Conservation (phyloP, 2,329 filamentous ascomycete species). For the Venturia nashicola region DNA sequence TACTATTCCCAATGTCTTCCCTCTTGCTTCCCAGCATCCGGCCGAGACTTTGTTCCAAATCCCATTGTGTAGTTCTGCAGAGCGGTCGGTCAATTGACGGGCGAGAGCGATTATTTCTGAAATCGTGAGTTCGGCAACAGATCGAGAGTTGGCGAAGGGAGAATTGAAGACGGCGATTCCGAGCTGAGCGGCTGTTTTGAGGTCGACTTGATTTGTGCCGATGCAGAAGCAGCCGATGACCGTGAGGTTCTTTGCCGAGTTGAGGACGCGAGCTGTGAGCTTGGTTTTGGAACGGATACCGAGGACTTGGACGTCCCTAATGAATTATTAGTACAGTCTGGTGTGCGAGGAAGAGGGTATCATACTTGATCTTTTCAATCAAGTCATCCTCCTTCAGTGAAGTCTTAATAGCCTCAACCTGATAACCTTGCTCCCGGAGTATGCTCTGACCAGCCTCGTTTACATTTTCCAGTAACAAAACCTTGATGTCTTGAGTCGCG, state of each 20-base stretch:
- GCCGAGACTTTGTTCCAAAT: conserved; percentile 97
- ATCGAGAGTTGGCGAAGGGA: conserved; percentile 94
- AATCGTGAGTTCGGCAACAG: conserved; percentile 92
- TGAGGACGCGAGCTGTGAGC: conserved; percentile 71
- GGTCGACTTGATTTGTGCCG: conserved; percentile 89
- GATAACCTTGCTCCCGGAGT: conserved; percentile 75
- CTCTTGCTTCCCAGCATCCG: conserved; percentile 95
- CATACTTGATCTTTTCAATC: conserved; percentile 85
- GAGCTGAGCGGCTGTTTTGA: conserved; percentile 67
- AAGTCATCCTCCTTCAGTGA: conserved; percentile 86
- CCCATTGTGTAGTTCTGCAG: conserved; percentile 84
- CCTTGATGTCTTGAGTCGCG: conserved; percentile 91
- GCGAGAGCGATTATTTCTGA: conserved; percentile 85
- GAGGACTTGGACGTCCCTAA: conserved; percentile 87
- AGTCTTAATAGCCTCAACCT: conserved; percentile 83
- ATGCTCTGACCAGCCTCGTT: conserved; percentile 83
- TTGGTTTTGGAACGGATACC: conserved; percentile 98
- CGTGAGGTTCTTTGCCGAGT: conserved; percentile 84
- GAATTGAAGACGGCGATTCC: conserved; percentile 99
- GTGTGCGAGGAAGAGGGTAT: neutral
- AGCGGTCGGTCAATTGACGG: conserved; percentile 85
- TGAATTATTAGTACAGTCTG: neutral
- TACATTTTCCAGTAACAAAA: conserved; percentile 88
- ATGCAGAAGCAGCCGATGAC: conserved; percentile 99
- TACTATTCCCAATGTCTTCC: conserved; percentile 92